These are phyloP conservation scores for Pyrenophora teres DNA, from an alignment of 2,329 filamentous ascomycete genomes.

Conservation along the genomic window DNA sequence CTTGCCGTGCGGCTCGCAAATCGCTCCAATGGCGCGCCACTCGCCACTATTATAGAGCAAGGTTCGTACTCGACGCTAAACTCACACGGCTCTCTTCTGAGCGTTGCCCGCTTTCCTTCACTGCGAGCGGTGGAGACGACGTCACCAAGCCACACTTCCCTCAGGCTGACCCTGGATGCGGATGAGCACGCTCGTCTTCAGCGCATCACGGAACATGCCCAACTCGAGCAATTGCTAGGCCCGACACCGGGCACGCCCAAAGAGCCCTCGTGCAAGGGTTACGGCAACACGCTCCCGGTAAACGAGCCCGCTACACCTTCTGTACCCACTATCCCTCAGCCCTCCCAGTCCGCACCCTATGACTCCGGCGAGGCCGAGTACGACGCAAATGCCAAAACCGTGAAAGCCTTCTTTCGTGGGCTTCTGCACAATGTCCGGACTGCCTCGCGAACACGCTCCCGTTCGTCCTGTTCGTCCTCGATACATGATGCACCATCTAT, in stretches of 20 bases:
- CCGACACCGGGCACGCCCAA: background rate
- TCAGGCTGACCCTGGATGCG: slow-evolving; percentile 23
- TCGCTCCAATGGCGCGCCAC: slow-evolving; percentile 43
- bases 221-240: slow-evolving; percentile 8
- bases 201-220: slow-evolving; percentile 23
- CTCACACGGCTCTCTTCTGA: slow-evolving; percentile 38
- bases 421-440: slow-evolving; percentile 29
- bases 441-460: slow-evolving; percentile 25
- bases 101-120: slow-evolving; percentile 25
- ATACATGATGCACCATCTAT: slow-evolving; percentile 6
- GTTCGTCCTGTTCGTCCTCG: slow-evolving; percentile 27
- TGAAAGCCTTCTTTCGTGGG: slow-evolving; percentile 30
- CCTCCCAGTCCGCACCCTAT: slow-evolving; percentile 7
- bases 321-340: slow-evolving; percentile 3
- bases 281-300: slow-evolving; percentile 5
- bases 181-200: slow-evolving; percentile 20
- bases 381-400: slow-evolving; percentile 13
- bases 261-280: slow-evolving; percentile 8
- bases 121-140: slow-evolving; percentile 19
- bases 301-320: slow-evolving; percentile 17
- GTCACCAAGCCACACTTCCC: slow-evolving; percentile 19
- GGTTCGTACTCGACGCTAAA: slow-evolving; percentile 49
- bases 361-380: slow-evolving; percentile 7
- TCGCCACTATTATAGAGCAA: slow-evolving; percentile 53
- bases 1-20: slow-evolving; percentile 34